These are phyloP conservation scores for Hirsutella minnesotensis DNA, from an alignment of 2,329 filamentous ascomycete species.

Conservation along the genomic window DNA sequence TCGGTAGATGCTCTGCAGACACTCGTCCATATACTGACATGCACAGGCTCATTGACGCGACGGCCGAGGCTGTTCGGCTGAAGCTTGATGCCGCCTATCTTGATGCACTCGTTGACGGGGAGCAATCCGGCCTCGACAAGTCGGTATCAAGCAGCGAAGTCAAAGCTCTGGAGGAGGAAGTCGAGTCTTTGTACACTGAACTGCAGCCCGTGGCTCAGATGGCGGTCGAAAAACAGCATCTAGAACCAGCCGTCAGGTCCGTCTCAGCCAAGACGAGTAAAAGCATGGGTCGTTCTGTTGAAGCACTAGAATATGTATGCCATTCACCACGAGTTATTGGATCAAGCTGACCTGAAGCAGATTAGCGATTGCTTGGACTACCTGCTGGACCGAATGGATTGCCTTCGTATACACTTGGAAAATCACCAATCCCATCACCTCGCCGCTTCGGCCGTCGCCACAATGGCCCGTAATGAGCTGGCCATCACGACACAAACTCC, in stretches of 20 bases:
- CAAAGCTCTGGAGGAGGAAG: slow-evolving; percentile 45
- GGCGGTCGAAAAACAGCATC: slow-evolving; percentile 55
- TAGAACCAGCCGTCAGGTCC: slow-evolving; percentile 44
- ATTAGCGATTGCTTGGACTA: slow-evolving; percentile 40
- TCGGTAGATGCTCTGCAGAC: slow-evolving; percentile 11
- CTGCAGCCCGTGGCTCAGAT: slow-evolving; percentile 60
- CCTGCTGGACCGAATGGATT: slow-evolving; percentile 33
- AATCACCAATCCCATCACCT: slow-evolving; percentile 33
- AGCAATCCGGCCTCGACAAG: slow-evolving; percentile 14
- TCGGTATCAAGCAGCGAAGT: slow-evolving; percentile 27
- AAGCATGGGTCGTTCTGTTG: slow-evolving; percentile 29
- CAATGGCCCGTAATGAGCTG: slow-evolving; percentile 32
- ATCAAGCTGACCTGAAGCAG: slow-evolving; percentile 20
- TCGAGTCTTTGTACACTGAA: slow-evolving; percentile 59
- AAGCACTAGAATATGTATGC: slow-evolving; percentile 40
- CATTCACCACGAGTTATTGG: background rate
- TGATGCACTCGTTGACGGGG: slow-evolving; percentile 25
- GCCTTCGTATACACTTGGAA: slow-evolving; percentile 28
- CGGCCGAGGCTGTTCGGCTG: slow-evolving; percentile 41
- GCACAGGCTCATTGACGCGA: slow-evolving; percentile 42
- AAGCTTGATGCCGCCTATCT: slow-evolving; percentile 45
- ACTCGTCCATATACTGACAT: background rate
- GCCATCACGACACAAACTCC: slow-evolving; percentile 12
- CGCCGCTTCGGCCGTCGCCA: slow-evolving; percentile 25
- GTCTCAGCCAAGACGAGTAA: slow-evolving; percentile 31